Conservation (phyloP, 495 filamentous ascomycete genomes). For the Hypoxylon rickii region DNA sequence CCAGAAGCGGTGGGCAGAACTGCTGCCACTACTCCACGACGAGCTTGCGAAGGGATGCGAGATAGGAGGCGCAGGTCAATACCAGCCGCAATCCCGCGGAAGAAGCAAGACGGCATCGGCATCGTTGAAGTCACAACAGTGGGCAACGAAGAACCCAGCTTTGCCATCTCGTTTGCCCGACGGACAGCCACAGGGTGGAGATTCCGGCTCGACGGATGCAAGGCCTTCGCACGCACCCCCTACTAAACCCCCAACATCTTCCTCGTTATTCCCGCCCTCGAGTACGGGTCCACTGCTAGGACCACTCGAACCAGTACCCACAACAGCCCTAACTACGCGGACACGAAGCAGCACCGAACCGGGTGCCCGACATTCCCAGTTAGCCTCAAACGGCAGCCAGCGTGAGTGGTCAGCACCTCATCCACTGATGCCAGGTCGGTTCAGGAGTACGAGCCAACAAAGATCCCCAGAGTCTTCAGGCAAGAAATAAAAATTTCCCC, state of each 20-base stretch:
- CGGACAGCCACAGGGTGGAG: not conserved
- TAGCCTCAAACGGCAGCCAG: not conserved
- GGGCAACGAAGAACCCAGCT: too few relatives aligned
- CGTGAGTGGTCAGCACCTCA: constrained; percentile 14
- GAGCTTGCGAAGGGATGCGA: not conserved
- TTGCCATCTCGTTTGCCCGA: not conserved
- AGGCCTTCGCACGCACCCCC: too few relatives aligned
- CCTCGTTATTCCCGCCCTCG: not conserved
- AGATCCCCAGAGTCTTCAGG: not conserved
- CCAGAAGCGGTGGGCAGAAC: constrained; percentile 15
- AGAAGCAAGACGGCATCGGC: constrained; percentile 10
- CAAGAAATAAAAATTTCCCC: too few relatives aligned
- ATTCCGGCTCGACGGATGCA: not conserved
- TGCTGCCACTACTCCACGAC: constrained; percentile 13
- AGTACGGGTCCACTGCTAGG: not conserved
- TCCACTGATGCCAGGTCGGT: constrained; percentile 21
- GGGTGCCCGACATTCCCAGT: not conserved
- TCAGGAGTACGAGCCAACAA: not conserved
- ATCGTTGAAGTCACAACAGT: not conserved
- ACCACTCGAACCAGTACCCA: not conserved
- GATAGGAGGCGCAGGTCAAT: not conserved
- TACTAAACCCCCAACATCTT: too few relatives aligned
- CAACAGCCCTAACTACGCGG: not conserved
- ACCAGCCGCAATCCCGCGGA: not conserved
- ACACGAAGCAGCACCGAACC: constrained; percentile 15